These are phyloP conservation scores for Nicotiana rustica DNA, from an alignment of 305 asterid species.

Conservation along the genomic window DNA sequence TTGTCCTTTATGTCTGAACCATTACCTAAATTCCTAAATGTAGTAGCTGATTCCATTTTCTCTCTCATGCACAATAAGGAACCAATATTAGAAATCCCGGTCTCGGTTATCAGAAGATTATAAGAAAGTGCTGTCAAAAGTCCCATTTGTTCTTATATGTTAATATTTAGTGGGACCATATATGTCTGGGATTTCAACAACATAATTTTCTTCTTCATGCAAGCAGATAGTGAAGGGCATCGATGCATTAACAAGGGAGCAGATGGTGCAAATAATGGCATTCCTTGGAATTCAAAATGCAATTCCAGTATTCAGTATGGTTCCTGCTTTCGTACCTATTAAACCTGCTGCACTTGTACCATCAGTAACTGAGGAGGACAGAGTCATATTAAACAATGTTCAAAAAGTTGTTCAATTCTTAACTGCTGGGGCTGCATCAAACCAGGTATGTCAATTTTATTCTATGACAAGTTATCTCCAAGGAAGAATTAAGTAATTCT, in stretches of 20 bases:
- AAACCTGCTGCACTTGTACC: slow-evolving; percentile 92
- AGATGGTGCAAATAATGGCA: slow-evolving; percentile 80
- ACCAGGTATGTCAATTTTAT: slow-evolving; percentile 59
- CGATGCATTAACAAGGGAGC: slow-evolving; percentile 95
- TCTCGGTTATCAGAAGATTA: neutral
- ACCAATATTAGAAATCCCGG: neutral
- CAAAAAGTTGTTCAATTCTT: slow-evolving; percentile 79
- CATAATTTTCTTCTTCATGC: slow-evolving; percentile 34
- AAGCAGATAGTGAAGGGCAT: slow-evolving; percentile 94
- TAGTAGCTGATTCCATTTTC: neutral
- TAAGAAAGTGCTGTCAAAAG: neutral
- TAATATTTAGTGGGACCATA: slow-evolving; percentile 18
- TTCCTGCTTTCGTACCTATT: slow-evolving; percentile 81
- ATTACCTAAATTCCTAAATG: neutral
- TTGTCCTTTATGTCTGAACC: slow-evolving; percentile 6
- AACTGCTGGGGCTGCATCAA: slow-evolving; percentile 70
- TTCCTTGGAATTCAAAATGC: slow-evolving; percentile 72
- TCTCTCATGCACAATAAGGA: neutral
- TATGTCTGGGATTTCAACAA: slow-evolving; percentile 6
- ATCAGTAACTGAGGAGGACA: slow-evolving; percentile 86
- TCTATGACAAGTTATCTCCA: neutral
- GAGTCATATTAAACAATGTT: slow-evolving; percentile 84
- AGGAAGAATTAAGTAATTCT: neutral
- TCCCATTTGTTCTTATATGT: slow-evolving; percentile 20
- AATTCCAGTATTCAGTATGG: slow-evolving; percentile 80